phyloP scores from a whole-genome alignment of 768 basidiomycete genomes.

The Pluteus cervinus region DNA sequence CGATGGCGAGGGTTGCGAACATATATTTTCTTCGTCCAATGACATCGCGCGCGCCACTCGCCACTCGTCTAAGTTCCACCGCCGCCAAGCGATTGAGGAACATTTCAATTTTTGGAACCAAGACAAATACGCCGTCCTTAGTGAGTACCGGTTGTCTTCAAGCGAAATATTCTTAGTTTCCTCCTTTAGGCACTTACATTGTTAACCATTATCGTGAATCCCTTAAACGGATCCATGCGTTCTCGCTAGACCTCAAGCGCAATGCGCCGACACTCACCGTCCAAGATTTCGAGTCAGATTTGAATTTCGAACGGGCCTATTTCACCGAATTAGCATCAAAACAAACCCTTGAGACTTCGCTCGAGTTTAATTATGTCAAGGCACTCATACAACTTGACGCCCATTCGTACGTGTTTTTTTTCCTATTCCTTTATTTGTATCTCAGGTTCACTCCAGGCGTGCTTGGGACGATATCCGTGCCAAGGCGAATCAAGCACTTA shows the following conservation, averaged over 20 bases:
- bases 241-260: neutral
- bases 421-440: neutral
- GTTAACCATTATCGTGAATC: constrained; percentile 3
- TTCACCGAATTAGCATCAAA: neutral
- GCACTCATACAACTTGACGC: neutral
- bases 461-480: neutral
- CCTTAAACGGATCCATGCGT: neutral
- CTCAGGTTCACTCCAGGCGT: neutral
- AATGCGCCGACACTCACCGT: neutral
- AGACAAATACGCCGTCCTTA: constrained; percentile 6
- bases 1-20: constrained; percentile 11
- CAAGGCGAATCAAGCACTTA: neutral
- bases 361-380: neutral
- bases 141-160: neutral
- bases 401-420: neutral
- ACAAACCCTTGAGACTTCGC: neutral
- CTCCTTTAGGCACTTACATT: constrained; percentile 1
- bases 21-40: constrained; percentile 7
- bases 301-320: neutral
- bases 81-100: constrained; percentile 7
- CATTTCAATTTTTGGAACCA: constrained; percentile 7
- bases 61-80: constrained; percentile 6
- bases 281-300: neutral
- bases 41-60: constrained; percentile 3
- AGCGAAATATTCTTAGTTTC: neutral